Evolutionary conservation across 345 rosid species (phyloP).

Genomic region (Populus davidiana): DNA sequence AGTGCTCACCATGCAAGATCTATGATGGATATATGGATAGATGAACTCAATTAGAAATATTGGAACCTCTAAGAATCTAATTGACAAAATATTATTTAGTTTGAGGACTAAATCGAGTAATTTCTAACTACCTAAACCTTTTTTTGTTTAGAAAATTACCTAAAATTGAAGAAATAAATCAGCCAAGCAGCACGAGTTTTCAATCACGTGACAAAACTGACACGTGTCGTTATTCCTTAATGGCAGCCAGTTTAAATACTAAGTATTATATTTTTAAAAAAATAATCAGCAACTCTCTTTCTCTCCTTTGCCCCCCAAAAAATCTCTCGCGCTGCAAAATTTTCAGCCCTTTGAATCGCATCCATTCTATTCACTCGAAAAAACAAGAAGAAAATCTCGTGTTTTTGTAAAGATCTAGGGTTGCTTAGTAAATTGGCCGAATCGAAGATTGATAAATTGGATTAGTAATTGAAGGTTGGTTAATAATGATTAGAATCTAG

Average conservation of each 20-base stretch:
- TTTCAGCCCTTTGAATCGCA: slow-evolving; percentile 3
- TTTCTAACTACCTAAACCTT: too few relatives aligned
- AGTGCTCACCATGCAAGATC: too few relatives aligned
- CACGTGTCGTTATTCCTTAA: slow-evolving; percentile 14
- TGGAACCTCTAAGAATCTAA: too few relatives aligned
- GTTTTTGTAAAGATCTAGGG: slow-evolving; percentile 43
- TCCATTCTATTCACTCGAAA: slow-evolving; percentile 6
- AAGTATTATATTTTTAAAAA: not conserved
- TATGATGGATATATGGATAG: too few relatives aligned
- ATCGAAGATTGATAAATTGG: not conserved
- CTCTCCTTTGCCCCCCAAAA: slow-evolving; percentile 6
- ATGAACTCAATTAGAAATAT: too few relatives aligned
- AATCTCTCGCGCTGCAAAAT: slow-evolving; percentile 16
- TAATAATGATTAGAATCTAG: slow-evolving; percentile 1
- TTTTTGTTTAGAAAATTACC: too few relatives aligned
- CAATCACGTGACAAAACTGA: slow-evolving; percentile 21
- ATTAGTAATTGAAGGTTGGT: not conserved
- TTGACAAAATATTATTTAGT: too few relatives aligned
- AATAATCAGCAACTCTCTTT: not conserved
- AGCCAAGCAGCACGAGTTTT: not conserved
- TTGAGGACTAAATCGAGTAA: too few relatives aligned
- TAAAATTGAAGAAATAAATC: too few relatives aligned
- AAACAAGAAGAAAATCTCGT: not conserved
- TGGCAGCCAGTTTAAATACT: slow-evolving; percentile 3
- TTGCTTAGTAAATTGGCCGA: slow-evolving; percentile 15